Evolutionary conservation across 495 filamentous ascomycete species (phyloP).

Genomic region (Clavariopsis aquatica): DNA sequence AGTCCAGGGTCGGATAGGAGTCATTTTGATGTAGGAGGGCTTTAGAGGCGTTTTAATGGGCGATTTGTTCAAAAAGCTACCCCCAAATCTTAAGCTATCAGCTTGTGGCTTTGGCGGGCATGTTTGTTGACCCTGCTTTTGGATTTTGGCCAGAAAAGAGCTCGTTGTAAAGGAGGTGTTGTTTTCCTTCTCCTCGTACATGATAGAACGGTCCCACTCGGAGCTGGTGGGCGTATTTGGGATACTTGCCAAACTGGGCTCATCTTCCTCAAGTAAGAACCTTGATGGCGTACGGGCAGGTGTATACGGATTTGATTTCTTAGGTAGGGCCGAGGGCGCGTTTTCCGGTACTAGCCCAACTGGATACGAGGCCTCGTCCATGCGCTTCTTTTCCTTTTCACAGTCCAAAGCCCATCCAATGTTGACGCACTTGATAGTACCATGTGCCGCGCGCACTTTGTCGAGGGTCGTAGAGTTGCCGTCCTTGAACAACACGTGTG

Average conservation of each 20-base stretch:
- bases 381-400: slow-evolving; percentile 29
- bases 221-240: slow-evolving; percentile 9
- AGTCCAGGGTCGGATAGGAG: not conserved
- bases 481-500: slow-evolving; percentile 95
- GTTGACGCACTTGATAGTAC: slow-evolving; percentile 56
- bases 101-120: slow-evolving; percentile 61
- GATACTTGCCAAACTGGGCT: not conserved
- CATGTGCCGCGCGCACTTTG: slow-evolving; percentile 74
- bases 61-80: not conserved
- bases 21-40: not conserved
- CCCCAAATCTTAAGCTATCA: not conserved
- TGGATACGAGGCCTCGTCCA: slow-evolving; percentile 33
- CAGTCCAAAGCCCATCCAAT: slow-evolving; percentile 37
- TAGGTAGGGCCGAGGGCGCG: not conserved
- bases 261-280: not conserved
- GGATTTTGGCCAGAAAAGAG: not conserved
- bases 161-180: slow-evolving; percentile 35
- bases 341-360: slow-evolving; percentile 6
- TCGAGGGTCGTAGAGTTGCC: slow-evolving; percentile 83
- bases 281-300: slow-evolving; percentile 5
- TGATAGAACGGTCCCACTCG: slow-evolving; percentile 59
- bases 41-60: not conserved
- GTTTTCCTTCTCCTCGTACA: slow-evolving; percentile 43
- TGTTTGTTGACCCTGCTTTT: slow-evolving; percentile 64
- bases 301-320: slow-evolving; percentile 4